These are phyloP conservation scores for Biscogniauxia sp. DNA, from an alignment of 2,329 filamentous ascomycete species.

Conservation along the genomic window DNA sequence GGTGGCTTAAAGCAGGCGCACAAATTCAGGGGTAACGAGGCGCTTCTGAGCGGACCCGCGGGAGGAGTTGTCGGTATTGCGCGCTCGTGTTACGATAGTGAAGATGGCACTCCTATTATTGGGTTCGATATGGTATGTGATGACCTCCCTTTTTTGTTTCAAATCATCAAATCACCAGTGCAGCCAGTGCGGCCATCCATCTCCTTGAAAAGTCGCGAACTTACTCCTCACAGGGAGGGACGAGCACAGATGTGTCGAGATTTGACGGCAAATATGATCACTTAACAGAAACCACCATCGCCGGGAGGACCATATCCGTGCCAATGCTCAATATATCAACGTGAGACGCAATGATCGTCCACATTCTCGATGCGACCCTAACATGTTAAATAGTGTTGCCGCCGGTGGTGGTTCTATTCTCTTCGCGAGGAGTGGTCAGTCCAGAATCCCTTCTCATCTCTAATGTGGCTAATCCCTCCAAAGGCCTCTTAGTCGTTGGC, in stretches of 20 bases:
- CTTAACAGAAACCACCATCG: constrained; percentile 34
- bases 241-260: constrained; percentile 70
- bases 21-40: constrained; percentile 66
- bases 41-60: constrained; percentile 72
- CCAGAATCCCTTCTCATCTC: not conserved
- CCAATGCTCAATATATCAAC: constrained; percentile 82
- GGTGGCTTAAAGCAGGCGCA: constrained; percentile 52
- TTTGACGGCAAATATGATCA: constrained; percentile 51
- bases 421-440: constrained; percentile 62
- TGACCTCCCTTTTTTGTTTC: not conserved
- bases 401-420: constrained; percentile 71
- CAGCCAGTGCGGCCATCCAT: too few relatives aligned
- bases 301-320: constrained; percentile 74
- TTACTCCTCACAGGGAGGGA: constrained; percentile 45
- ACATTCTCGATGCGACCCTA: not conserved
- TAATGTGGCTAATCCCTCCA: not conserved
- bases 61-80: constrained; percentile 76
- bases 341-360: not conserved
- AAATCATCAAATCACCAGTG: too few relatives aligned
- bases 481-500: constrained; percentile 67
- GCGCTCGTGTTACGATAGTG: constrained; percentile 61
- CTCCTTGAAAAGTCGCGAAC: too few relatives aligned
- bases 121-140: constrained; percentile 65
- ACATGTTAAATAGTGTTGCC: constrained; percentile 47
- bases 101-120: constrained; percentile 66